phyloP scores from a whole-genome alignment of 2,329 filamentous ascomycete genomes.

The Neofusicoccum sp. region DNA sequence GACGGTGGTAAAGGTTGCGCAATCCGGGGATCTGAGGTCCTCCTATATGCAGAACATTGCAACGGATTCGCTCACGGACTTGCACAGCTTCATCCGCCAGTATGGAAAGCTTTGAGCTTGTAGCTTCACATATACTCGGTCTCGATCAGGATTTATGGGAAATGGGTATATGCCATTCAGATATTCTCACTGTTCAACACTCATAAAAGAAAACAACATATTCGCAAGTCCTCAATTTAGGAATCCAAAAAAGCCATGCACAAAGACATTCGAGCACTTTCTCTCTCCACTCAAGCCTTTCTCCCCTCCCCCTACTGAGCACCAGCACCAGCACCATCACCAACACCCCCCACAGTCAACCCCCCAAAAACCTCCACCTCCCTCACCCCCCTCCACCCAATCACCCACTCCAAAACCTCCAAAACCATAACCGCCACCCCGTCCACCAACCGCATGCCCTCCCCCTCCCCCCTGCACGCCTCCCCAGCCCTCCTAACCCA shows the following conservation, averaged over 20 bases:
- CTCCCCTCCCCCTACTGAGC: no score
- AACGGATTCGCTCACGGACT: background rate
- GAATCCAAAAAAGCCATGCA: no score
- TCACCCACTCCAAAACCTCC: background rate
- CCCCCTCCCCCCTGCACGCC: background rate
- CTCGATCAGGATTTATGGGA: no score
- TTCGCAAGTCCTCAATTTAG: no score
- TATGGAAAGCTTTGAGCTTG: background rate
- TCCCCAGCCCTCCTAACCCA: no score
- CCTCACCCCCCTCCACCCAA: background rate
- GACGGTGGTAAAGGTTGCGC: background rate
- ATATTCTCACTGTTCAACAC: no score
- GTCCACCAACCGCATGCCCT: background rate
- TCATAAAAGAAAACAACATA: no score
- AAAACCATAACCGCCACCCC: background rate
- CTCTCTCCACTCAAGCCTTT: no score
- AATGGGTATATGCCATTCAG: no score
- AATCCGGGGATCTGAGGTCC: background rate
- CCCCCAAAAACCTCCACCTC: background rate
- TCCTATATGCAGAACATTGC: background rate
- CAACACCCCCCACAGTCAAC: background rate
- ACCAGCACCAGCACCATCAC: no score
- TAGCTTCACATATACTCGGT: no score
- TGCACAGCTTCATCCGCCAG: background rate
- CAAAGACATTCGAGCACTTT: no score